Conservation (phyloP, 2,329 filamentous ascomycete species). For the Dactylellina drechsleri region DNA sequence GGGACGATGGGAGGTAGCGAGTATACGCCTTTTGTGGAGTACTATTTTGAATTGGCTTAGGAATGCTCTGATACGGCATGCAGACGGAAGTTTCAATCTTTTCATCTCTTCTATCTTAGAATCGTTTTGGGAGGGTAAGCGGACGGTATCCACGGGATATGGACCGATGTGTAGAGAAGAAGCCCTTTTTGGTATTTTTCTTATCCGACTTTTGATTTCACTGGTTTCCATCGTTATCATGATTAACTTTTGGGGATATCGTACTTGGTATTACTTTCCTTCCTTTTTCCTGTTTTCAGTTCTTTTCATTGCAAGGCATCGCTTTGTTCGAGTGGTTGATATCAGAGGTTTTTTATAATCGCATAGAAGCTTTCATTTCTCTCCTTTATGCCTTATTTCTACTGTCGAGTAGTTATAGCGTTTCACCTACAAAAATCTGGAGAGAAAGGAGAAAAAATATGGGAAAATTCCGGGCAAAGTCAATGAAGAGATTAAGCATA, state of each 20-base stretch:
- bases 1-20: constrained; percentile 77
- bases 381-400: background rate
- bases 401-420: background rate
- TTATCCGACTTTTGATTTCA: background rate
- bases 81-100: constrained; percentile 6
- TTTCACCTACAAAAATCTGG: constrained; percentile 2
- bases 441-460: constrained; percentile 31
- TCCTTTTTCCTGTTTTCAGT: constrained; percentile 1
- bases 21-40: constrained; percentile 97
- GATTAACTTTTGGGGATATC: constrained; percentile 14
- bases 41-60: constrained; percentile 80
- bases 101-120: constrained; percentile 6
- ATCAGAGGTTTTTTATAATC: constrained; percentile 24
- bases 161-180: background rate
- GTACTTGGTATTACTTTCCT: constrained; percentile 28
- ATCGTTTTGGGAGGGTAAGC: background rate
- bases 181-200: constrained; percentile 8
- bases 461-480: constrained; percentile 22
- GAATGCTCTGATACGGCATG: background rate
- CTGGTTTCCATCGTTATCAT: constrained; percentile 14
- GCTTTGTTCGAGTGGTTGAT: constrained; percentile 19
- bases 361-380: constrained; percentile 30
- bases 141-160: constrained; percentile 8
- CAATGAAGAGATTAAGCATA: background rate
- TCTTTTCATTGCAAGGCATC: background rate